phyloP scores from a whole-genome alignment of 305 asterid species.

The Fraxinus sp. region DNA sequence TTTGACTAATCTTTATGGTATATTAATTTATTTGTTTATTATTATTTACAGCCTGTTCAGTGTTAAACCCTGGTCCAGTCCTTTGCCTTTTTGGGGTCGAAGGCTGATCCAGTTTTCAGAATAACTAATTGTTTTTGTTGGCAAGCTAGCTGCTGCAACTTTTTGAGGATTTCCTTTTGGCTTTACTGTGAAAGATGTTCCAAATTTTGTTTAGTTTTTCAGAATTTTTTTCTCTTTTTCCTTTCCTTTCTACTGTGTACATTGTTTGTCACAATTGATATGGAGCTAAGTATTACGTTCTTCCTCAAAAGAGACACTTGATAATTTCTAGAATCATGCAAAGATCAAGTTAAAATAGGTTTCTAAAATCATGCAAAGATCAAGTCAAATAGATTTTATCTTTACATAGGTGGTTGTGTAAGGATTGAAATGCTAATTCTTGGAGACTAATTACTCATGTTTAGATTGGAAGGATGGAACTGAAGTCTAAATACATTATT shows the following conservation, averaged over 20 bases:
- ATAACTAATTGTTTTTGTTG: not conserved
- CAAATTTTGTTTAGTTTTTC: not conserved
- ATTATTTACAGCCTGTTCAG: too few relatives aligned
- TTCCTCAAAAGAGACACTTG: not conserved
- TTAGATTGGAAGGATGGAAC: not conserved
- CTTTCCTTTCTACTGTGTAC: not conserved
- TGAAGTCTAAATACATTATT: not conserved
- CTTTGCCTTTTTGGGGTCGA: too few relatives aligned
- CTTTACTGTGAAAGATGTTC: not conserved
- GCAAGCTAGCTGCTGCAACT: not conserved
- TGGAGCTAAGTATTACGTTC: too few relatives aligned
- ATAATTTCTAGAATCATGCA: not conserved
- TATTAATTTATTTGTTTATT: too few relatives aligned
- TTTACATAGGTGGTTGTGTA: not conserved
- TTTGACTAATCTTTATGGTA: too few relatives aligned
- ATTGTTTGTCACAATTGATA: not conserved
- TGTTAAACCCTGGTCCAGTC: too few relatives aligned
- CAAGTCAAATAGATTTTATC: not conserved
- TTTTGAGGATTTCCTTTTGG: not conserved
- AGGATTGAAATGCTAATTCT: not conserved
- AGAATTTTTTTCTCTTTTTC: not conserved
- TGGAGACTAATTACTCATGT: not conserved
- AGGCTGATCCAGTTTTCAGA: too few relatives aligned
- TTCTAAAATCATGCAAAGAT: not conserved
- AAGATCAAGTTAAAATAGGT: not conserved